A percentile compares a stretch with the other conserved stretches of the same genome.
Conservation (phyloP, 345 rosid genomes). For the Salix caprea region DNA sequence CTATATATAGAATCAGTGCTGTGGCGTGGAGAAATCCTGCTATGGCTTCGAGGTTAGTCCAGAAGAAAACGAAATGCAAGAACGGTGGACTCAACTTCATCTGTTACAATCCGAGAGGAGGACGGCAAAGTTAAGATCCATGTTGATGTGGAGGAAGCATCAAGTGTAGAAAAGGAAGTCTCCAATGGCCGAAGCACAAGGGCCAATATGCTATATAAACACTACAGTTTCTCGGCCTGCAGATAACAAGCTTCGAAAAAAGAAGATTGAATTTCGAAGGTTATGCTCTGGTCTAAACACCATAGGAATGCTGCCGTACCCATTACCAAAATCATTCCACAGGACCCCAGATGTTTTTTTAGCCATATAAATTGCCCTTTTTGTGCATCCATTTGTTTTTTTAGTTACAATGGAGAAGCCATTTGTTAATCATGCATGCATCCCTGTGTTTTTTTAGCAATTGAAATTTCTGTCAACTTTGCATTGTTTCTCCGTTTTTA, state of each 20-base stretch:
- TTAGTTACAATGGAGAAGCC: no score
- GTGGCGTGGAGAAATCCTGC: neutral
- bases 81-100: slow-evolving; percentile 57
- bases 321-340: no score
- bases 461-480: no score
- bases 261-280: neutral
- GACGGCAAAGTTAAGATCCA: slow-evolving; percentile 78
- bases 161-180: slow-evolving; percentile 49
- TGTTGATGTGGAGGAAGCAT: slow-evolving; percentile 53
- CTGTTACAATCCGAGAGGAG: slow-evolving; percentile 74
- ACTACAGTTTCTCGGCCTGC: neutral
- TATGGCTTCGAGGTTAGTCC: neutral
- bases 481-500: no score
- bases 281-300: neutral
- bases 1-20: neutral
- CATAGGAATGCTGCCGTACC: no score
- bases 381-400: no score
- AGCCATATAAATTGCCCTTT: no score
- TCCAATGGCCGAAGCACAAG: slow-evolving; percentile 55
- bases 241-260: neutral
- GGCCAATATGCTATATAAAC: slow-evolving; percentile 33
- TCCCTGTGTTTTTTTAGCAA: no score
- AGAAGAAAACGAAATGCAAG: slow-evolving; percentile 60
- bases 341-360: no score
- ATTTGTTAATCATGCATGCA: no score